Evolutionary conservation across 495 filamentous ascomycete genomes (phyloP).

Genomic region (Hypoxylon perforatum): DNA sequence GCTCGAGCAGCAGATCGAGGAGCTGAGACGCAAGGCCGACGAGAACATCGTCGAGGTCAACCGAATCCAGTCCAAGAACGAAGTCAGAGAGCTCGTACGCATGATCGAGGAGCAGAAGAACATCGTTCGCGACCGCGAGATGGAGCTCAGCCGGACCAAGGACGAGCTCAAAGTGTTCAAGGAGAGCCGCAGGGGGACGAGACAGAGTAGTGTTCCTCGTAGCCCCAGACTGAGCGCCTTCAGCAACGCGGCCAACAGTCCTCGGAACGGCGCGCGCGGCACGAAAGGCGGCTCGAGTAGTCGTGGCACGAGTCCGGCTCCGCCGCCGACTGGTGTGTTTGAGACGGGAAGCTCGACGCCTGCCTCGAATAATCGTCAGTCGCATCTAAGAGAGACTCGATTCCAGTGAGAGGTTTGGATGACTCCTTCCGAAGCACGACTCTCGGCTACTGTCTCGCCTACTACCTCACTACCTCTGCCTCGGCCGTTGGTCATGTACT

Average conservation of each 20-base stretch:
- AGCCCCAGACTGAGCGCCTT: conserved; percentile 53
- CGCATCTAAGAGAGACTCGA: conserved; percentile 50
- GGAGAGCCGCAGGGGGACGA: conserved; percentile 63
- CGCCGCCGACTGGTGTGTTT: conserved; percentile 38
- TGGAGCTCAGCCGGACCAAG: conserved; percentile 59
- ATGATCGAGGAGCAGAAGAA: conserved; percentile 65
- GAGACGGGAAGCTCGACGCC: conserved; percentile 30
- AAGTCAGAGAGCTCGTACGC: conserved; percentile 39
- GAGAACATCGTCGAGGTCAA: conserved; percentile 64
- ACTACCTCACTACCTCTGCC: too few species aligned
- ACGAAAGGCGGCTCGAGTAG: conserved; percentile 50
- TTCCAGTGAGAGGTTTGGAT: conserved; percentile 9
- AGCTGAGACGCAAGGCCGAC: conserved; percentile 61
- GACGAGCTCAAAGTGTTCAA: conserved; percentile 52
- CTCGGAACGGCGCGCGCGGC: conserved; percentile 44
- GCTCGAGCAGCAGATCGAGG: conserved; percentile 59
- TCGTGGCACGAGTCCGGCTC: conserved; percentile 58
- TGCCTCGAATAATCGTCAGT: conserved; percentile 41
- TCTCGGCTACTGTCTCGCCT: too few species aligned
- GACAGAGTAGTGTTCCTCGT: conserved; percentile 60
- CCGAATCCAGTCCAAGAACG: conserved; percentile 59
- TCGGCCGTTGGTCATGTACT: too few species aligned
- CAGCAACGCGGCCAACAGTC: conserved; percentile 51
- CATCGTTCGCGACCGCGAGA: conserved; percentile 68
- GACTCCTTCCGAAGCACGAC: too few species aligned